Percentiles rank a stretch among this genome's conserved stretches.
Conservation (phyloP, 2,329 filamentous ascomycete species). For the Fusarium mexicanum region DNA sequence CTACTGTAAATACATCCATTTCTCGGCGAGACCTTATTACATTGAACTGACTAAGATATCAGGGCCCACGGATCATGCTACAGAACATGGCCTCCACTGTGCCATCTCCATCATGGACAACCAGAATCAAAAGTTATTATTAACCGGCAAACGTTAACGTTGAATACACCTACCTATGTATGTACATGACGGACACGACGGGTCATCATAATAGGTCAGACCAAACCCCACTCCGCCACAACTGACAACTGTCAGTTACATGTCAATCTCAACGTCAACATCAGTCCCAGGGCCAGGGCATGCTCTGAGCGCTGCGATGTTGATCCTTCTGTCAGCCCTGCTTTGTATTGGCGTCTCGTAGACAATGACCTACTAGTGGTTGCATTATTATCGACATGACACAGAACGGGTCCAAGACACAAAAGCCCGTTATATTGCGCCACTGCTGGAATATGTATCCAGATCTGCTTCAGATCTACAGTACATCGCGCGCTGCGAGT, state of each 20-base stretch:
- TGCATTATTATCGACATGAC: constrained; percentile 31
- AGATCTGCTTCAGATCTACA: constrained; percentile 31
- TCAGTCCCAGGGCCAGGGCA: not conserved
- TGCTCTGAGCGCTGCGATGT: not conserved
- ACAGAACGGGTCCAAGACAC: constrained; percentile 12
- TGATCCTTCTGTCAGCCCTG: constrained; percentile 6
- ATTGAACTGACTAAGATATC: constrained; percentile 28
- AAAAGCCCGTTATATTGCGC: constrained; percentile 25
- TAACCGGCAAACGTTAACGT: constrained; percentile 9
- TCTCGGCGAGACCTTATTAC: constrained; percentile 27
- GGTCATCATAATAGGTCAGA: constrained; percentile 14
- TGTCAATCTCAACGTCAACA: constrained; percentile 11
- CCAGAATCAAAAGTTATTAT: not conserved
- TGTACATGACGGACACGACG: not conserved
- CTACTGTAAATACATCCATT: not conserved
- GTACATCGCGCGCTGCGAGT: not conserved
- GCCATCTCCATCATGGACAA: constrained; percentile 1
- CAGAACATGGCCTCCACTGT: constrained; percentile 19
- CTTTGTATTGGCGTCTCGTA: not conserved
- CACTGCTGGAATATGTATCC: constrained; percentile 10
- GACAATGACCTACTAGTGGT: constrained; percentile 3
- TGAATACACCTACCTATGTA: not conserved
- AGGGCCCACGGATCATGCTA: constrained; percentile 25
- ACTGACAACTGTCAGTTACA: constrained; percentile 32
- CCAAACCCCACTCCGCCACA: constrained; percentile 34